Conservation (phyloP, 306 rosid species). For the Vigna mungo region DNA sequence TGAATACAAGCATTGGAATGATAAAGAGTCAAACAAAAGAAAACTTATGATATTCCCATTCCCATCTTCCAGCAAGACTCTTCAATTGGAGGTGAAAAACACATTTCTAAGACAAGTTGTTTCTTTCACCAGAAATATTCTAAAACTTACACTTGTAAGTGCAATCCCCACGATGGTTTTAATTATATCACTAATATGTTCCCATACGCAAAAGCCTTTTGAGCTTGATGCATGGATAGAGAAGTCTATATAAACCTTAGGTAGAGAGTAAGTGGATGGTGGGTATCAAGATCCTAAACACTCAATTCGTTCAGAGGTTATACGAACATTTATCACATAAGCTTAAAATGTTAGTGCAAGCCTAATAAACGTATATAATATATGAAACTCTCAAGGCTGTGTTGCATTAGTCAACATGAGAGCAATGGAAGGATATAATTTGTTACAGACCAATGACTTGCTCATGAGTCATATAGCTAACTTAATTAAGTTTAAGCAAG, state of each 20-base stretch:
- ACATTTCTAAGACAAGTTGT: neutral
- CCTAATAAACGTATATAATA: neutral
- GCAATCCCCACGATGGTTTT: neutral
- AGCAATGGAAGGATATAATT: neutral
- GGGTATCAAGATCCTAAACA: constrained; percentile 9
- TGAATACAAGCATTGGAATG: neutral
- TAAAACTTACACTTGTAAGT: neutral
- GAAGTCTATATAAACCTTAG: constrained; percentile 6
- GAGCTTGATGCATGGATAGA: constrained; percentile 12
- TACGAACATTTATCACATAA: constrained; percentile 10
- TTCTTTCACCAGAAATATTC: constrained; percentile 22
- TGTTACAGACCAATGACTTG: constrained; percentile 21
- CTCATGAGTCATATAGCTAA: constrained; percentile 18
- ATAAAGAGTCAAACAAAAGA: neutral
- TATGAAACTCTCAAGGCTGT: neutral
- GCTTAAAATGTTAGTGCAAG: constrained; percentile 37
- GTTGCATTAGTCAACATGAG: neutral
- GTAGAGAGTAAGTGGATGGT: neutral
- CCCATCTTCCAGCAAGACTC: neutral
- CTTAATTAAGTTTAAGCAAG: constrained; percentile 21
- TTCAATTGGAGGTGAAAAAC: constrained; percentile 2
- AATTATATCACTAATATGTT: neutral
- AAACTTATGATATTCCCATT: neutral
- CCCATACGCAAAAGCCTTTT: constrained; percentile 1
- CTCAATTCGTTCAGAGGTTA: neutral